A percentile compares a stretch with the other conserved stretches of the same genome.
Conservation (phyloP, 2,329 filamentous ascomycete genomes). For the Colletotrichum sp. region DNA sequence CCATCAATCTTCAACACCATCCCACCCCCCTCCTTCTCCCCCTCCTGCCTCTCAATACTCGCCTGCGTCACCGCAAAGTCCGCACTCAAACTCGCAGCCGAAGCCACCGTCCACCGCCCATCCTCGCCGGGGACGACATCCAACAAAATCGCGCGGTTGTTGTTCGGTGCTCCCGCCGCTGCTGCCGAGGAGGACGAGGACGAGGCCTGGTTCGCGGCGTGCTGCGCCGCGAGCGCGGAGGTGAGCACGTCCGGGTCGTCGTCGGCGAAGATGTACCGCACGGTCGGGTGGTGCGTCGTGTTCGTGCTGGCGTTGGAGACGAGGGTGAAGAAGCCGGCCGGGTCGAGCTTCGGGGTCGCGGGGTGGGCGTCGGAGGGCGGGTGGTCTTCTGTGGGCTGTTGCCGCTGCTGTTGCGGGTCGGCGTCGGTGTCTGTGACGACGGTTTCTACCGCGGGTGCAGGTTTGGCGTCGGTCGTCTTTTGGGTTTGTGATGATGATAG, state of each 20-base stretch:
- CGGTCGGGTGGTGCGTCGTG: slow-evolving; percentile 80
- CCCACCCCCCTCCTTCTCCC: slow-evolving; percentile 18
- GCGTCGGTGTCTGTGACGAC: background rate
- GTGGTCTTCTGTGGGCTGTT: background rate
- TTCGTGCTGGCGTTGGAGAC: slow-evolving; percentile 77
- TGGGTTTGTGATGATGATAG: slow-evolving; percentile 7
- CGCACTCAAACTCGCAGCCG: slow-evolving; percentile 74
- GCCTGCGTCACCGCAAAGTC: slow-evolving; percentile 70
- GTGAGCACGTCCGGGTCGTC: slow-evolving; percentile 84
- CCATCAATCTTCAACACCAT: slow-evolving; percentile 71
- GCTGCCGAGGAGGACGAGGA: slow-evolving; percentile 30
- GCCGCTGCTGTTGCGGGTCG: background rate
- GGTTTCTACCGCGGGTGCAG: background rate
- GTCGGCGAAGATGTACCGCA: slow-evolving; percentile 93
- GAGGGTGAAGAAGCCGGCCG: slow-evolving; percentile 71
- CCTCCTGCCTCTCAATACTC: slow-evolving; percentile 49
- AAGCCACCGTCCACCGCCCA: slow-evolving; percentile 60
- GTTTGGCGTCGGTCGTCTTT: background rate
- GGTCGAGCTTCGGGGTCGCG: slow-evolving; percentile 13
- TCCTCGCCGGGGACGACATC: slow-evolving; percentile 53
- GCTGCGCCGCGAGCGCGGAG: slow-evolving; percentile 56
- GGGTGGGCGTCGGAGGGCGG: background rate
- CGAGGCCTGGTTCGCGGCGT: slow-evolving; percentile 25
- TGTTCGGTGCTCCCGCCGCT: slow-evolving; percentile 22
- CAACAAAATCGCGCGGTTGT: slow-evolving; percentile 57